These are phyloP conservation scores for Calonectria naviculata DNA, from an alignment of 2,329 filamentous ascomycete species.

Conservation along the genomic window DNA sequence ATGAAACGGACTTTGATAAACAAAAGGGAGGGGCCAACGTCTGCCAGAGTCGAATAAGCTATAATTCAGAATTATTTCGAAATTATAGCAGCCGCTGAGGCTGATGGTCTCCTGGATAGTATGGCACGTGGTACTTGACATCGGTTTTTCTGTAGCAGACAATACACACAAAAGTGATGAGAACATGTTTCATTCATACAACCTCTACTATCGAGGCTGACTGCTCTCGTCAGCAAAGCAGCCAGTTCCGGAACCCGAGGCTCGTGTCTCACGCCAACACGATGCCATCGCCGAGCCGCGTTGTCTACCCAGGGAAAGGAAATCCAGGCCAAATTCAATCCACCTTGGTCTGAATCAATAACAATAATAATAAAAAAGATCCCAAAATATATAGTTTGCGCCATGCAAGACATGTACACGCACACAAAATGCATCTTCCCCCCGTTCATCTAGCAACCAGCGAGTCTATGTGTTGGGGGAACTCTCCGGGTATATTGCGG, in stretches of 20 bases:
- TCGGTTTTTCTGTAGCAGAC: too few relatives aligned
- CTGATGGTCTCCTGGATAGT: background rate
- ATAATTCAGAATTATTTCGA: too few relatives aligned
- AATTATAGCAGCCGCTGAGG: background rate
- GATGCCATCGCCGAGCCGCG: background rate
- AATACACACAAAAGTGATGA: background rate
- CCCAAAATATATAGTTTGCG: conserved; percentile 17
- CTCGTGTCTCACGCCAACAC: background rate
- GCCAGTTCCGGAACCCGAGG: background rate
- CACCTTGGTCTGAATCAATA: background rate
- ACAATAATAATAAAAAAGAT: background rate
- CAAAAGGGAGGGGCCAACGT: background rate
- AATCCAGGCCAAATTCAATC: background rate
- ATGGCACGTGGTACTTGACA: background rate
- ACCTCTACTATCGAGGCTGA: background rate
- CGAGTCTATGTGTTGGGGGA: background rate
- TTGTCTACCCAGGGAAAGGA: background rate
- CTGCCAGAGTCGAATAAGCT: too few relatives aligned
- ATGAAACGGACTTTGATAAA: background rate
- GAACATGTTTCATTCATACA: conserved; percentile 7
- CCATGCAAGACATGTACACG: conserved; percentile 15
- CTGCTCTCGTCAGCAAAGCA: background rate
- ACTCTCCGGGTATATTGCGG: background rate
- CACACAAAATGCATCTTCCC: background rate
- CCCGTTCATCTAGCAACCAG: background rate